These are phyloP conservation scores for Nemania sp. DNA, from an alignment of 2,329 filamentous ascomycete genomes.

Conservation along the genomic window DNA sequence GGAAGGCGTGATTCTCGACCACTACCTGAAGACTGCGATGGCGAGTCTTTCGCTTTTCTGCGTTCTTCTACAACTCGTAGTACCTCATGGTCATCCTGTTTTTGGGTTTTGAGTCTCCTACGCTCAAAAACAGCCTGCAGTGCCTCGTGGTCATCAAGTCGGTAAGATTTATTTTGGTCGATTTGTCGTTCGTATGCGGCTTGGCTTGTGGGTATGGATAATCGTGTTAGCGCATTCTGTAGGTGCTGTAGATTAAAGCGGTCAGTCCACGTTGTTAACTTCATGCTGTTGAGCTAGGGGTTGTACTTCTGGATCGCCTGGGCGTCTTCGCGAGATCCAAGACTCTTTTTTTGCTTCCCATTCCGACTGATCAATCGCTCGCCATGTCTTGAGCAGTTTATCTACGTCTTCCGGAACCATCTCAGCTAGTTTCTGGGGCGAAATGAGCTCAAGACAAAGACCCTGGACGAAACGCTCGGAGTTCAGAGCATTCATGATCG, in stretches of 20 bases:
- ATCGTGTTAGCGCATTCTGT: constrained; percentile 24
- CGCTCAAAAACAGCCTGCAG: constrained; percentile 26
- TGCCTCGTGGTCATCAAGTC: constrained; percentile 33
- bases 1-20: constrained; percentile 32
- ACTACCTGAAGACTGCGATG: constrained; percentile 13
- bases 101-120: constrained; percentile 21
- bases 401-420: constrained; percentile 23
- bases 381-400: constrained; percentile 9
- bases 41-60: constrained; percentile 28
- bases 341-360: constrained; percentile 24
- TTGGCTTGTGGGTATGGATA: constrained; percentile 18
- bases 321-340: constrained; percentile 7
- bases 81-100: constrained; percentile 22
- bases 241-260: constrained; percentile 29
- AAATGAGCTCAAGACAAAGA: constrained; percentile 24
- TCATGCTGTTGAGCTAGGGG: constrained; percentile 11
- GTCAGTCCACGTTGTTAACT: constrained; percentile 24
- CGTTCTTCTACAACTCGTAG: constrained; percentile 27
- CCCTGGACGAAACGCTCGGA: constrained; percentile 32
- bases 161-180: constrained; percentile 29
- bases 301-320: constrained; percentile 32
- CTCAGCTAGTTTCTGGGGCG: constrained; percentile 23
- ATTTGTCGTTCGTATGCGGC: neutral
- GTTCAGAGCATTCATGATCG: constrained; percentile 27
- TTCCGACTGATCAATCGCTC: constrained; percentile 11